phyloP scores from a whole-genome alignment of 2,329 filamentous ascomycete species.

The Claviceps purpurea region DNA sequence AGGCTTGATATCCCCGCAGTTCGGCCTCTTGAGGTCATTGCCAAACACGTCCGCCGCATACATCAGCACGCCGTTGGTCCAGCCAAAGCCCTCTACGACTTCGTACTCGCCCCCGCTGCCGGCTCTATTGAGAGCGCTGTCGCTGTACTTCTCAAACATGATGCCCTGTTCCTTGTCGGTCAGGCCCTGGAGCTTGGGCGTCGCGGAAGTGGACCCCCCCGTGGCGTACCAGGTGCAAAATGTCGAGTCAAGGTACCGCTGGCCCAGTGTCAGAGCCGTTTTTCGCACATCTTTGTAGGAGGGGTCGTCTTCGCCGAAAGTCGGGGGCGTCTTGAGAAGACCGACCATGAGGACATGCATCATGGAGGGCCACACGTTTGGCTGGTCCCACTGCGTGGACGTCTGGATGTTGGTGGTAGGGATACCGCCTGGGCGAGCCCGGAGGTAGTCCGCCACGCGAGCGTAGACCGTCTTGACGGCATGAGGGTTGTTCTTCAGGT shows the following conservation, averaged over 20 bases:
- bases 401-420: conserved; percentile 48
- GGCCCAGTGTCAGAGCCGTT: conserved; percentile 44
- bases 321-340: conserved; percentile 44
- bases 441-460: conserved; percentile 39
- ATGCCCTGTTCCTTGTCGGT: conserved; percentile 33
- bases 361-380: conserved; percentile 56
- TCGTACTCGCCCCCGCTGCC: conserved; percentile 56
- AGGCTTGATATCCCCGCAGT: conserved; percentile 38
- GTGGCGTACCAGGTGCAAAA: conserved; percentile 61
- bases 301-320: conserved; percentile 38
- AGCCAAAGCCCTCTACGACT: conserved; percentile 58
- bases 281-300: conserved; percentile 39
- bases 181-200: conserved; percentile 35
- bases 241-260: conserved; percentile 52
- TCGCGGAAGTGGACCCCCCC: conserved; percentile 43
- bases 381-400: conserved; percentile 57
- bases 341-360: conserved; percentile 51
- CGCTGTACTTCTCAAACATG: conserved; percentile 59
- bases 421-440: conserved; percentile 40
- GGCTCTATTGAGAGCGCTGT: conserved; percentile 44
- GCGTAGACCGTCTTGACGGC: conserved; percentile 41
- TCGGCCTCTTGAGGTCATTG: conserved; percentile 37
- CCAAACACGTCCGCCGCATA: conserved; percentile 53
- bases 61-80: conserved; percentile 56
- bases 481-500: conserved; percentile 44